Evolutionary conservation across 176 grass and related monocot genomes (phyloP).

Genomic region (Avena eriantha): DNA sequence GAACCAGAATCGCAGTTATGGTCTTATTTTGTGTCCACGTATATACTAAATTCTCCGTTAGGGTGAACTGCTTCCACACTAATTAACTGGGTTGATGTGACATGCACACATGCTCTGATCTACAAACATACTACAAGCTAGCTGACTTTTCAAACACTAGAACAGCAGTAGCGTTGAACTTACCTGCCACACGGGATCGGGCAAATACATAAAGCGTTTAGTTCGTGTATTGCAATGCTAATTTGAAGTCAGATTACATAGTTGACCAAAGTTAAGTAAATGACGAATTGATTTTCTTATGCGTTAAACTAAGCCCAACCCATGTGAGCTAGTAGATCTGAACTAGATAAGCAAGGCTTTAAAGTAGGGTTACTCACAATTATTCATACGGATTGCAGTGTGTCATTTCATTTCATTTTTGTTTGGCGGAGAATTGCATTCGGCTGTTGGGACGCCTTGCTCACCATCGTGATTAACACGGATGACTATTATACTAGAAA

Average conservation of each 20-base stretch:
- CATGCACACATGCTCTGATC: slow-evolving; percentile 20
- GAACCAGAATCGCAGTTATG: neutral
- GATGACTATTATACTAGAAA: neutral
- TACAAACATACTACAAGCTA: neutral
- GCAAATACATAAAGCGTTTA: slow-evolving; percentile 6
- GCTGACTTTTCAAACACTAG: slow-evolving; percentile 14
- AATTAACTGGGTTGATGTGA: slow-evolving; percentile 11
- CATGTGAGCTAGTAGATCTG: neutral
- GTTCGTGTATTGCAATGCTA: neutral
- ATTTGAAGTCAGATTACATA: neutral
- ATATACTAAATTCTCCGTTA: neutral
- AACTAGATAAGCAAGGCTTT: neutral
- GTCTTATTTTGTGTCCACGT: neutral
- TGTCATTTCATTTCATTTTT: neutral
- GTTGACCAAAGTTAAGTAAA: neutral
- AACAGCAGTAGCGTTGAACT: neutral
- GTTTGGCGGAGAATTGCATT: neutral
- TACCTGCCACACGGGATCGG: slow-evolving; percentile 24
- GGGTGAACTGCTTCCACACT: neutral
- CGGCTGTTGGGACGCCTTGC: neutral
- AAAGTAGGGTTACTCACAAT: neutral
- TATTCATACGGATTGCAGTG: neutral
- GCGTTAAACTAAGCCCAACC: neutral
- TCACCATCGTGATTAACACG: neutral
- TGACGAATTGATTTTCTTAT: neutral